phyloP scores from a whole-genome alignment of 345 rosid species.

The Salix suchowensis region DNA sequence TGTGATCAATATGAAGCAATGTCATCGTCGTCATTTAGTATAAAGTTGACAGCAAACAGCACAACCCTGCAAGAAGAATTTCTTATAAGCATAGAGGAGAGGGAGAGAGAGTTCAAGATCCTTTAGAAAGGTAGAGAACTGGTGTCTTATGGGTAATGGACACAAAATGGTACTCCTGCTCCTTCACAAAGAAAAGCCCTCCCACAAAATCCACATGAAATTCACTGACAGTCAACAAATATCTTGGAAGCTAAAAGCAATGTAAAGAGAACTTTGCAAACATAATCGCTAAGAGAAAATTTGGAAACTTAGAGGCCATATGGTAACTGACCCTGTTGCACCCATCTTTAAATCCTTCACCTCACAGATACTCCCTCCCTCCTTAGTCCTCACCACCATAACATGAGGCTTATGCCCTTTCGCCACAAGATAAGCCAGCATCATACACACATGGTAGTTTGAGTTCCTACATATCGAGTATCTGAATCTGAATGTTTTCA shows the following conservation, averaged over 20 bases:
- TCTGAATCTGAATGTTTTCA: not conserved
- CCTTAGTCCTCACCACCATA: not conserved
- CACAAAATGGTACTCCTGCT: not conserved
- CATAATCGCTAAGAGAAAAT: not conserved
- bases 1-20: conserved; percentile 20
- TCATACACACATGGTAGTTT: not conserved
- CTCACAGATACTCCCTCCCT: not conserved
- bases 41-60: conserved; percentile 28
- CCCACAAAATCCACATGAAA: not conserved
- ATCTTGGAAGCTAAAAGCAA: not conserved
- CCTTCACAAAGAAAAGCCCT: not conserved
- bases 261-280: not conserved
- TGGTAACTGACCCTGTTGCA: not conserved
- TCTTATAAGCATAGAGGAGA: conserved; percentile 3
- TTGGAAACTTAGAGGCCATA: not conserved
- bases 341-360: not conserved
- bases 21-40: conserved; percentile 30
- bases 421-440: not conserved
- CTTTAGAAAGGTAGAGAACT: not conserved
- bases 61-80: conserved; percentile 43
- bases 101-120: not conserved
- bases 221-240: not conserved
- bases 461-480: not conserved
- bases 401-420: not conserved
- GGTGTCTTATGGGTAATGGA: not conserved